Evolutionary conservation across 208 protist genomes (phyloP), one percentile per base, ranked within the genome.

Genomic region (Wallacemonas sp.): DNA sequence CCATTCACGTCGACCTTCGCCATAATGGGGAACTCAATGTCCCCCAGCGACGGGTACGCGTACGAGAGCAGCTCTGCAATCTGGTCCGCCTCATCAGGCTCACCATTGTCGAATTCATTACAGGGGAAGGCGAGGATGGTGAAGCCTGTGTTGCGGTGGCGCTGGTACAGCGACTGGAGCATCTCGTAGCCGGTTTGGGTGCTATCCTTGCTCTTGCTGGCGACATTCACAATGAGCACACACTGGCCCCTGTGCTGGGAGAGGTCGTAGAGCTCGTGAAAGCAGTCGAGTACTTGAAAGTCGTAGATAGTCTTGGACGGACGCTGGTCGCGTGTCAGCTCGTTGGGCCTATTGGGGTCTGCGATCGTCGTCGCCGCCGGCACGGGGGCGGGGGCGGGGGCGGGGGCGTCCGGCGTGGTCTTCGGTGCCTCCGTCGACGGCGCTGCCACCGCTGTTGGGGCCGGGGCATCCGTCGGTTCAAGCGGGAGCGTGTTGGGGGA

Each of bases 1-100:
- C 92, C 92, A 76, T 97, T 97, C 3, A 97, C 88, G n/a, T 93
- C 84, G 42, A 95, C 67, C 77, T 97, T 97, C 23, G 71, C 76
- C 79, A 96, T 90, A 25, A 97, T 91, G n/a, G 81, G 84, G 64
- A 94, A 94, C 14, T 85, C 76, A 25, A 82, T 63, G 25, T 76
- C 63, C 2, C 52, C 52, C 2, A 59, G 52, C 8, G 52, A 44
- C 11, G 52, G 52, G 52, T 84, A 95, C 33, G 74, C 52, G n/a
- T 71, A 74, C 23, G 74, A 79, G 29, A 82, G 80, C 59, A 89
- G 89, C 68, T 89, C 79, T 50, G 81, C 79, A 3, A 97, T 76
- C 66, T 93, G 87, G 36, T 87, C 78, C 54, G 78, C 82, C 42
- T 73, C 79, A 32, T 82, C 88, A 2, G 93, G 93, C 79, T 97